These are phyloP conservation scores for Phylloporus sp. DNA, from an alignment of 1,284 basidiomycete species.

Conservation along the genomic window DNA sequence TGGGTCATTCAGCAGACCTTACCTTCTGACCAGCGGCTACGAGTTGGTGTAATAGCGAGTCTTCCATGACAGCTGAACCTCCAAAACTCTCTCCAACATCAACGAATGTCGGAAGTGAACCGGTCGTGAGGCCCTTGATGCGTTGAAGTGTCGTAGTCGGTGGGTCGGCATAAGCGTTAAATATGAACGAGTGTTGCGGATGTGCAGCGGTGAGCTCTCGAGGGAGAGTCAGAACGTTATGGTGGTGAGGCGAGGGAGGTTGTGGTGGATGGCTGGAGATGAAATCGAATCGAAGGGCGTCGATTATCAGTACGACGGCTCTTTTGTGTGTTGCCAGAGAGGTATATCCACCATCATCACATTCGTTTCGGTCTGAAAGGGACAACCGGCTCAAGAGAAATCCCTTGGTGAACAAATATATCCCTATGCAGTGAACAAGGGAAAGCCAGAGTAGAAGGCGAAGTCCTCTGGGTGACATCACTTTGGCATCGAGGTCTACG, in stretches of 20 bases:
- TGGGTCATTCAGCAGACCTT: slow-evolving; percentile 30
- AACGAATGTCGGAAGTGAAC: slow-evolving; percentile 95
- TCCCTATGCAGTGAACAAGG: slow-evolving; percentile 61
- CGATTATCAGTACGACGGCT: slow-evolving; percentile 88
- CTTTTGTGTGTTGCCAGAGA: slow-evolving; percentile 70
- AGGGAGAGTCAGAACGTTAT: slow-evolving; percentile 84
- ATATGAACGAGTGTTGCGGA: slow-evolving; percentile 81
- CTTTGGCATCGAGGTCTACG: slow-evolving; percentile 12
- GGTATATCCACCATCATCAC: slow-evolving; percentile 50
- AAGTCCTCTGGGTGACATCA: slow-evolving; percentile 25
- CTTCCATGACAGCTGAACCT: slow-evolving; percentile 84
- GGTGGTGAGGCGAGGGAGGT: slow-evolving; percentile 73
- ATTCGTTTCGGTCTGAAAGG: slow-evolving; percentile 62
- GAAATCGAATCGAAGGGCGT: slow-evolving; percentile 95
- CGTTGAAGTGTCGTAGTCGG: slow-evolving; percentile 96
- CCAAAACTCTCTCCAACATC: slow-evolving; percentile 94
- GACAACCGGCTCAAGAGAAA: slow-evolving; percentile 88
- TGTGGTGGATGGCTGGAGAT: slow-evolving; percentile 71
- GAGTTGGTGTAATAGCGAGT: slow-evolving; percentile 77
- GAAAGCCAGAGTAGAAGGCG: slow-evolving; percentile 61
- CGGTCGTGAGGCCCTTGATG: slow-evolving; percentile 95
- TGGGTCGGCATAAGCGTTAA: slow-evolving; percentile 91
- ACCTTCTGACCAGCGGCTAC: slow-evolving; percentile 60
- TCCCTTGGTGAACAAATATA: slow-evolving; percentile 85
- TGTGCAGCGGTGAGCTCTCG: slow-evolving; percentile 62